Evolutionary conservation across 768 basidiomycete species (phyloP), one percentile per base, ranked within the genome.

Genomic region (Auriculariales sp.): DNA sequence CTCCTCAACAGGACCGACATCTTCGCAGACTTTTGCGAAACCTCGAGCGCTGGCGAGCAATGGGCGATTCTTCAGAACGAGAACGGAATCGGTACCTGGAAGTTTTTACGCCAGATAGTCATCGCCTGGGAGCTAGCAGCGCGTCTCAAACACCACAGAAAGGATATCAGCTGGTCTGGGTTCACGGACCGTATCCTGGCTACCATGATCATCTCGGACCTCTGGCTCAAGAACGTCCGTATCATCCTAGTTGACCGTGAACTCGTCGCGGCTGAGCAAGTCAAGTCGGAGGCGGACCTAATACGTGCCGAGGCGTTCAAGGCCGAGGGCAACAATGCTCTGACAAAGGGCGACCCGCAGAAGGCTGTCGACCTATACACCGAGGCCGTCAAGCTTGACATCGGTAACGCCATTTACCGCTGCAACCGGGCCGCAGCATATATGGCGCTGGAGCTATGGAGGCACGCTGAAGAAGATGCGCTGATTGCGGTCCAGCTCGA

Each of bases 381-480:
- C 15, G 47, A 48, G 28, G 47, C 47, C 15, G 15, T 48, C 28
- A 28, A 48, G 15, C 11, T 48, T 24, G 47, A 35, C 28, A 15
- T 28, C 28, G 24, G 17, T 12, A 35, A 48, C 22, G n/a, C 47
- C 47, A 28, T 48, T 28, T 48, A 34, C 14, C 47, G 15, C 28
- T 48, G n/a, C 14, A 39, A 48, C 30, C 24, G 47, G 12, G 47
- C 47, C 11, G 47, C 47, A 29, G 47, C 47, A 14, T 39, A 48
- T 28, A 11, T 48, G 14, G 15, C 28, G 32, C 14, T 48, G 14
- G n/a, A 48, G 28, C 15, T 32, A n/a, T 48, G 28, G n/a, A 14
- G 32, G n/a, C 11, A 14, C 15, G 47, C 47, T 11, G 14, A 28
- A n/a, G n/a, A 33, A 14, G 47, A 48, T 39, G 47, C 47, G 11